Evolutionary conservation across 164 flowering plant genomes (phyloP), one percentile per base, ranked within the genome.

Genomic region (Chloranthus sessilifolius): DNA sequence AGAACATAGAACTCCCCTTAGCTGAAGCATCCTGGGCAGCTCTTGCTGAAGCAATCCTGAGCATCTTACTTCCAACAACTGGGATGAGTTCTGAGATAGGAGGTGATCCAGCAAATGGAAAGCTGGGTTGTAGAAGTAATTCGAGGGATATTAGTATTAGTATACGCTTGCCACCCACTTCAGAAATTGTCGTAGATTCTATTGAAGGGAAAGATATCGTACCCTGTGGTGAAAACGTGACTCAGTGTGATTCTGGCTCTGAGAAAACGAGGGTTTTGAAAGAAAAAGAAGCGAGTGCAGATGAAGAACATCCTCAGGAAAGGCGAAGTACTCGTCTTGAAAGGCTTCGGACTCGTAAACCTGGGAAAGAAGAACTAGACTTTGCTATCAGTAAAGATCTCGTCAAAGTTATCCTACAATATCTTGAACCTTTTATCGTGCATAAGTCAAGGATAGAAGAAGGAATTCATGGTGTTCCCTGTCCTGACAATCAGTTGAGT

Each of bases 291-390:
- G 61, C 59, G 16, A 55, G 28, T 54, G 9, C 36, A 14, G 67
- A 50, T 49, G 95, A 86, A 31, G 97, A 86, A 53, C 95, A 82
- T 45, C 85, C 80, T 34, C 89, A 84, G 22, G 99, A 88, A 68
- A 78, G 99, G 52, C 78, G 99, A 38, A 92, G 99, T 65, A 73
- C 78, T 55, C 90, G 99, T 23, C 85, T 88, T 56, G 92, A 75
- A 68, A 79, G 87, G 47, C 95, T 88, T 48, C 71, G 89, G 58
- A 88, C 73, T 69, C 87, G 89, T 46, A 88, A 84, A 71, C 88
- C 99, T n/a, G 95, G 75, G 48, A 86, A 81, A 71, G 95, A 86
- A 55, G 95, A 77, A 53, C 31, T 56, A 43, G 88, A 83, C 51
- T 69, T 68, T 69, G 53, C 72, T 43, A 48, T 55, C 51, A 60